Percentiles rank a stretch among this genome's conserved stretches.
Evolutionary conservation across 163 green algal species (phyloP).

Genomic region (Prototheca cutis): DNA sequence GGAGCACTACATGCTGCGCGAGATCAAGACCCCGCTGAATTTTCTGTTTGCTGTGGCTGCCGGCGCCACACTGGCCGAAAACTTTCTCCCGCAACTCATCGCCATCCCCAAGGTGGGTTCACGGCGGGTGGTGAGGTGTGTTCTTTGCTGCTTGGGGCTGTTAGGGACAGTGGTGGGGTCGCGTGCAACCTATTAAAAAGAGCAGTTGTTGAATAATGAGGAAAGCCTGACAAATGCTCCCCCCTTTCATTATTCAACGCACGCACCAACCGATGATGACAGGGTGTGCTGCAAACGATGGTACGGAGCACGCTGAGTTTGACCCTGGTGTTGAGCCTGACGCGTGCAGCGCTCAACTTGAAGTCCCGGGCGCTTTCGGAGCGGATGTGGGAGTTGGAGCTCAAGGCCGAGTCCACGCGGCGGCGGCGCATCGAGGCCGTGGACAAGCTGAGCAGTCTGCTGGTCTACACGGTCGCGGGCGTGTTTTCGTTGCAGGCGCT

Average conservation of each 20-base stretch:
- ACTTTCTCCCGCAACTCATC: conserved; percentile 77
- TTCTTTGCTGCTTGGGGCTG: no score
- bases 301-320: conserved; percentile 74
- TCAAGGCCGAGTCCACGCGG: conserved; percentile 67
- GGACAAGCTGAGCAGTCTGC: conserved; percentile 73
- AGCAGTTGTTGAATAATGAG: no score
- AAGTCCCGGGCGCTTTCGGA: conserved; percentile 59
- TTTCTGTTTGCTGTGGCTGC: conserved; percentile 78
- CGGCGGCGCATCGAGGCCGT: conserved; percentile 75
- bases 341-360: conserved; percentile 76
- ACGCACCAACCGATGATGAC: no score
- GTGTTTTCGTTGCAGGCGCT: conserved; percentile 69
- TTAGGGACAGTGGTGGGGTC: no score
- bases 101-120: conserved; percentile 63
- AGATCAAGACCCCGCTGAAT: conserved; percentile 82
- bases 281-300: conserved; percentile 54
- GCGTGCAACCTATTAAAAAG: no score
- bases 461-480: conserved; percentile 56
- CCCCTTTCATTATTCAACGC: no score
- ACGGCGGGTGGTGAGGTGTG: no score
- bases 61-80: conserved; percentile 73
- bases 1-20: conserved; percentile 64
- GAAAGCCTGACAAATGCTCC: no score
- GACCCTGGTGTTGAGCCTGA: conserved; percentile 69
- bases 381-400: conserved; percentile 65